phyloP scores from a whole-genome alignment of 306 rosid genomes.

The Cotoneaster glaucophyllus region DNA sequence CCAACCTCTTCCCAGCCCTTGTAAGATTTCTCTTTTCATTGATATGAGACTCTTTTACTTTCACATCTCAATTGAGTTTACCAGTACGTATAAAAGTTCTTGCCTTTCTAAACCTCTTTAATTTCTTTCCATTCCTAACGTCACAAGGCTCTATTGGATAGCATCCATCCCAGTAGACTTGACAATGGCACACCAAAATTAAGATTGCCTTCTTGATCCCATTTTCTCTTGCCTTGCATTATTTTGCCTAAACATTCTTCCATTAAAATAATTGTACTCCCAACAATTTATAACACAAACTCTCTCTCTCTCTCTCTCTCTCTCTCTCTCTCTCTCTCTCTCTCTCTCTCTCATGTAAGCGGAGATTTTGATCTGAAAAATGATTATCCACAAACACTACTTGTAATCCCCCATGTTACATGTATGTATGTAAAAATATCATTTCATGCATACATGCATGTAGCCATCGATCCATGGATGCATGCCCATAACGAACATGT shows the following conservation, averaged over 20 bases:
- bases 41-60: no score
- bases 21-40: no score
- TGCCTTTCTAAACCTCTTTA: constrained; percentile 8
- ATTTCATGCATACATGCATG: constrained; percentile 21
- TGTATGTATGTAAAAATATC: constrained; percentile 12
- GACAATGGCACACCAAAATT: constrained; percentile 29
- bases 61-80: not conserved
- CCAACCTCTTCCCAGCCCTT: no score
- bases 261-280: constrained; percentile 41
- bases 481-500: constrained; percentile 3
- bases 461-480: constrained; percentile 14
- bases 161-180: constrained; percentile 17
- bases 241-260: constrained; percentile 43
- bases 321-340: constrained; percentile 11
- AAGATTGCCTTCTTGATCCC: constrained; percentile 45
- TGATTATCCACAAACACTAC: constrained; percentile 64
- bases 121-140: constrained; percentile 19
- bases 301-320: constrained; percentile 19
- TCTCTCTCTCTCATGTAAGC: constrained; percentile 49
- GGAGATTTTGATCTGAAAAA: constrained; percentile 40
- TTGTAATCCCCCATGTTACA: constrained; percentile 27
- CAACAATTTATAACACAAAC: constrained; percentile 34
- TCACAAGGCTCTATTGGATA: constrained; percentile 18
- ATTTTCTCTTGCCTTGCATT: constrained; percentile 23
- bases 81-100: not conserved